phyloP scores from a whole-genome alignment of 306 rosid species.

The Mucuna pruriens region DNA sequence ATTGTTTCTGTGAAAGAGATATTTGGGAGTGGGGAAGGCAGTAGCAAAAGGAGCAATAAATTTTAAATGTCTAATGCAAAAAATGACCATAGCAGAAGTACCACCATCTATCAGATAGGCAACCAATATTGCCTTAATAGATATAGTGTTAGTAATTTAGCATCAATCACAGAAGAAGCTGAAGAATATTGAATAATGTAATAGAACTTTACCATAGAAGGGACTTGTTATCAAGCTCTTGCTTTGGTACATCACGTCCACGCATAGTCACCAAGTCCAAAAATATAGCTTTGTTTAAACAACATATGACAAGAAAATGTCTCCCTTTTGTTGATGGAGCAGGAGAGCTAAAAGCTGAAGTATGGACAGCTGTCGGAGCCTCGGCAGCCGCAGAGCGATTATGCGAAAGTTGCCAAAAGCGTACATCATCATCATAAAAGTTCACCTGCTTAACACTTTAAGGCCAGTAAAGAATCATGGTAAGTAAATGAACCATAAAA shows the following conservation, averaged over 20 bases:
- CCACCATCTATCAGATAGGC: constrained; percentile 21
- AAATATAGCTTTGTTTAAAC: constrained; percentile 96
- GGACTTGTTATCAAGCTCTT: constrained; percentile 94
- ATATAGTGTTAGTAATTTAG: constrained; percentile 1
- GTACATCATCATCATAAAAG: constrained; percentile 93
- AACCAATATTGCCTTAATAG: constrained; percentile 5
- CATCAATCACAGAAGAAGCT: constrained; percentile 7
- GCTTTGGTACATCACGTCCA: constrained; percentile 97
- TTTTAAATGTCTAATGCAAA: not conserved
- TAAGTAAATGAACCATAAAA: constrained; percentile 39
- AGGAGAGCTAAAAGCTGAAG: constrained; percentile 79
- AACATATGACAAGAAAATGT: constrained; percentile 96
- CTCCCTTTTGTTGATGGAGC: constrained; percentile 95
- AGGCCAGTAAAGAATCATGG: constrained; percentile 34
- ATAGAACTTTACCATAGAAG: constrained; percentile 76
- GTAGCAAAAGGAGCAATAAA: constrained; percentile 17
- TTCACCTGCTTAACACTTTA: constrained; percentile 94
- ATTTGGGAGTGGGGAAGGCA: constrained; percentile 18
- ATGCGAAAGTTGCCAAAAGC: constrained; percentile 96
- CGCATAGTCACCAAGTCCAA: constrained; percentile 99
- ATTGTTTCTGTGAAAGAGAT: constrained; percentile 2
- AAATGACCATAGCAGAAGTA: constrained; percentile 19
- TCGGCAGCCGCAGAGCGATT: constrained; percentile 95
- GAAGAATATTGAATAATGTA: constrained; percentile 4
- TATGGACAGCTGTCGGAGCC: constrained; percentile 83